Conservation (phyloP, 2,329 filamentous ascomycete species). For the Fusarium burgessii region DNA sequence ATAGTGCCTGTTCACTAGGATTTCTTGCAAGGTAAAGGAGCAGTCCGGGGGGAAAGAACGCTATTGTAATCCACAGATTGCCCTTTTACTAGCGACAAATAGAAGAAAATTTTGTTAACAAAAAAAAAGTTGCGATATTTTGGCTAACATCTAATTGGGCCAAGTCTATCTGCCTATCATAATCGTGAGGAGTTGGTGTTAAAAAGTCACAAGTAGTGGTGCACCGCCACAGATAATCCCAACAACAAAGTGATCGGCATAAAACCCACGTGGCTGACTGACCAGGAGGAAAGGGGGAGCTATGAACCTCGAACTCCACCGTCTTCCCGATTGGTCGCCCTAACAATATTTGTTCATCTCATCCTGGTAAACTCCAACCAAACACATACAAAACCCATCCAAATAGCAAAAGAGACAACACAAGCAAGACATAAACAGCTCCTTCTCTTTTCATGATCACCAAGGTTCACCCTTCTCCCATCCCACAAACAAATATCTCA, state of each 20-base stretch:
- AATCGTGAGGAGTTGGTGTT: neutral
- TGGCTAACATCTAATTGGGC: slow-evolving; percentile 30
- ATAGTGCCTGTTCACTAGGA: slow-evolving; percentile 18
- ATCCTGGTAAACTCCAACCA: slow-evolving; percentile 6
- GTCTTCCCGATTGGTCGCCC: slow-evolving; percentile 42
- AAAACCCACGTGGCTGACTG: slow-evolving; percentile 33
- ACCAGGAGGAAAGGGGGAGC: slow-evolving; percentile 20
- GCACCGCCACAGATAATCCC: slow-evolving; percentile 22
- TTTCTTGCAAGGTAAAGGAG: slow-evolving; percentile 10
- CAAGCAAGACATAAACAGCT: neutral
- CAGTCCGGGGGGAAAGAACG: slow-evolving; percentile 23
- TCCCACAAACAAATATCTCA: slow-evolving; percentile 26
- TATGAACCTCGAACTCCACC: slow-evolving; percentile 17
- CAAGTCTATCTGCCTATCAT: slow-evolving; percentile 13
- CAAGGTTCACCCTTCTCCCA: slow-evolving; percentile 9
- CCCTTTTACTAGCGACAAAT: slow-evolving; percentile 12
- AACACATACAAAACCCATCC: neutral
- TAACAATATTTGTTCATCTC: slow-evolving; percentile 6
- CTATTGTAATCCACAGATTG: slow-evolving; percentile 20
- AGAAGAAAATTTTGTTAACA: slow-evolving; percentile 18
- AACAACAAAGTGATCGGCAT: slow-evolving; percentile 22
- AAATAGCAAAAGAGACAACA: neutral
- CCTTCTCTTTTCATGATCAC: neutral
- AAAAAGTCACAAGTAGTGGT: slow-evolving; percentile 19
- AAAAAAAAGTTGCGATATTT: slow-evolving; percentile 19